Percentiles rank a stretch among this genome's conserved stretches.
These are phyloP conservation scores for Cryptomeria japonica DNA, from an alignment of 75 land plant species.

Conservation along the genomic window DNA sequence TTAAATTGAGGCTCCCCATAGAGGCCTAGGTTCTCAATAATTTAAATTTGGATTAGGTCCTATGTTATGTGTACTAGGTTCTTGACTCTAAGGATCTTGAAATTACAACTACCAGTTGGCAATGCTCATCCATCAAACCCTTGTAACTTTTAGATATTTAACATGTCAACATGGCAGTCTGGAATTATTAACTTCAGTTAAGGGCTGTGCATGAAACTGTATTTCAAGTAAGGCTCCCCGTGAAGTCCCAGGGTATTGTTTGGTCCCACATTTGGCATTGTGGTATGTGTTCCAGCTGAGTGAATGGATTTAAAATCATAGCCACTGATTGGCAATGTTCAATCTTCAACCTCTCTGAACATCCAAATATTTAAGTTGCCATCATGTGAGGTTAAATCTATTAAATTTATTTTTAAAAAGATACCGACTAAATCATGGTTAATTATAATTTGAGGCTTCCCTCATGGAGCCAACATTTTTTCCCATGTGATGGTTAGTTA, in stretches of 20 bases:
- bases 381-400: background rate
- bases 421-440: background rate
- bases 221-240: background rate
- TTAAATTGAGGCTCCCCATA: background rate
- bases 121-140: background rate
- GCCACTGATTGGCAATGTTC: background rate
- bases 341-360: background rate
- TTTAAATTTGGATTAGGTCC: background rate
- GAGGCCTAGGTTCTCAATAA: background rate
- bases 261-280: background rate
- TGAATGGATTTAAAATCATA: background rate
- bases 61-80: background rate
- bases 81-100: background rate
- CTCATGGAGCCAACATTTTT: background rate
- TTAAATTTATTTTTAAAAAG: background rate
- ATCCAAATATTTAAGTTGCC: background rate
- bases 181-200: background rate
- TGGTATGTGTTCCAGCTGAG: background rate
- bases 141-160: background rate
- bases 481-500: background rate
- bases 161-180: background rate
- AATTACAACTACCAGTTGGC: background rate
- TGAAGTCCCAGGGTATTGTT: background rate
- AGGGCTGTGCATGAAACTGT: background rate
- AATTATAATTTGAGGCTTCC: background rate